A percentile compares a stretch with the other conserved stretches of the same genome.
Conservation (phyloP, 1,284 basidiomycete species). For the Takashimella tepidaria region DNA sequence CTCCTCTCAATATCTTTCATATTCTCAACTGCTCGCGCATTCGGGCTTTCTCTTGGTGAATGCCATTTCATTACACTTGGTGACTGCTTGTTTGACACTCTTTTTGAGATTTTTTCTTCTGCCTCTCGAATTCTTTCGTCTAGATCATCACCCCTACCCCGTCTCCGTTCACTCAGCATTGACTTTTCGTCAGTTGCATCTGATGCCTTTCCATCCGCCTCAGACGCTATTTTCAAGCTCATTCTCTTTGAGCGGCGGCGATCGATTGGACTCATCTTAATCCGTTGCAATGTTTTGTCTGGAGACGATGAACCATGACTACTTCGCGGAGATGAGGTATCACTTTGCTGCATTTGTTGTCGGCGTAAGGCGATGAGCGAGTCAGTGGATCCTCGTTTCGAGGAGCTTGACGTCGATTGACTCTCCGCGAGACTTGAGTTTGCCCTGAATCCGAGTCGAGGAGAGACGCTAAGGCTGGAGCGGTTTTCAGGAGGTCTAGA, state of each 20-base stretch:
- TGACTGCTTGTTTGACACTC: constrained; percentile 2
- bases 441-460: not conserved
- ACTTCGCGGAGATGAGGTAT: not conserved
- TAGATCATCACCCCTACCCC: constrained; percentile 2
- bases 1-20: constrained; percentile 16
- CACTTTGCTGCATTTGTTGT: not conserved
- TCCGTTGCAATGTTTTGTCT: not conserved
- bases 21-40: not conserved
- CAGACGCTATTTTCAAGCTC: not conserved
- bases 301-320: not conserved
- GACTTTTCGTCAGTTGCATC: not conserved
- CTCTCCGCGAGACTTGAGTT: not conserved
- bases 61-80: not conserved
- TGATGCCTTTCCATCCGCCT: not conserved
- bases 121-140: constrained; percentile 37
- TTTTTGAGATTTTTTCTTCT: constrained; percentile 25
- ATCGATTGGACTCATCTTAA: not conserved
- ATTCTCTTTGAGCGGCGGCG: not conserved
- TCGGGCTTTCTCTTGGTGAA: not conserved
- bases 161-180: not conserved
- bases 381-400: not conserved
- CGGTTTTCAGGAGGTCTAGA: not conserved
- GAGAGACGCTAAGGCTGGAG: not conserved
- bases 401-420: not conserved
- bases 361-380: not conserved